Evolutionary conservation across 2,329 filamentous ascomycete genomes (phyloP).

Genomic region (Trichophyton verrucosum): DNA sequence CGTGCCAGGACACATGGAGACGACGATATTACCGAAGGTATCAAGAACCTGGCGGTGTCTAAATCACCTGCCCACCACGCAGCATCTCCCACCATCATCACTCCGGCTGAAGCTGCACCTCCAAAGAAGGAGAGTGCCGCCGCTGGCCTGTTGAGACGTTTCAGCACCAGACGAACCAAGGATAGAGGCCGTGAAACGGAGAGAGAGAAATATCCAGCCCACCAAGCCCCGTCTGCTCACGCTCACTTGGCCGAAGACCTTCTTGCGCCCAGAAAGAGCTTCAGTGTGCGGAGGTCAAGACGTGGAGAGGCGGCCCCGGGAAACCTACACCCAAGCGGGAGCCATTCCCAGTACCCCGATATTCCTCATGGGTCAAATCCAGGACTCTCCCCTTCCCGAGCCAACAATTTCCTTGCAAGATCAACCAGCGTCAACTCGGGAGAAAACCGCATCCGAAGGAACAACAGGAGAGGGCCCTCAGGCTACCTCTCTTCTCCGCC

Average conservation of each 20-base stretch:
- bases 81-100: slow-evolving; percentile 34
- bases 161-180: slow-evolving; percentile 69
- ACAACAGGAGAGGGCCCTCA: slow-evolving; percentile 42
- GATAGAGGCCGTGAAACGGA: slow-evolving; percentile 35
- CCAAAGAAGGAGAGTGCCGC: slow-evolving; percentile 79
- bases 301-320: slow-evolving; percentile 43
- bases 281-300: slow-evolving; percentile 60
- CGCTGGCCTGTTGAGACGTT: slow-evolving; percentile 68
- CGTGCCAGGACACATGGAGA: slow-evolving; percentile 88
- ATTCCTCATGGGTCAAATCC: slow-evolving; percentile 62
- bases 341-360: slow-evolving; percentile 62
- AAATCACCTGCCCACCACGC: slow-evolving; percentile 37
- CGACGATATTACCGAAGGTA: slow-evolving; percentile 66
- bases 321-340: slow-evolving; percentile 45
- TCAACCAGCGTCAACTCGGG: slow-evolving; percentile 88
- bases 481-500: slow-evolving; percentile 42
- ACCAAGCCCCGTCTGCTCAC: slow-evolving; percentile 62
- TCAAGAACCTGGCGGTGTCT: slow-evolving; percentile 52
- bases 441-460: slow-evolving; percentile 56
- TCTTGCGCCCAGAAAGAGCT: slow-evolving; percentile 64
- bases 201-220: slow-evolving; percentile 44
- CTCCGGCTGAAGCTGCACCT: slow-evolving; percentile 45
- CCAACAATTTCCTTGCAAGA: slow-evolving; percentile 60
- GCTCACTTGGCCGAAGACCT: slow-evolving; percentile 67
- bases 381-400: slow-evolving; percentile 46